These are phyloP conservation scores for Annona squamosa DNA, from an alignment of 164 flowering plant genomes.

Conservation along the genomic window DNA sequence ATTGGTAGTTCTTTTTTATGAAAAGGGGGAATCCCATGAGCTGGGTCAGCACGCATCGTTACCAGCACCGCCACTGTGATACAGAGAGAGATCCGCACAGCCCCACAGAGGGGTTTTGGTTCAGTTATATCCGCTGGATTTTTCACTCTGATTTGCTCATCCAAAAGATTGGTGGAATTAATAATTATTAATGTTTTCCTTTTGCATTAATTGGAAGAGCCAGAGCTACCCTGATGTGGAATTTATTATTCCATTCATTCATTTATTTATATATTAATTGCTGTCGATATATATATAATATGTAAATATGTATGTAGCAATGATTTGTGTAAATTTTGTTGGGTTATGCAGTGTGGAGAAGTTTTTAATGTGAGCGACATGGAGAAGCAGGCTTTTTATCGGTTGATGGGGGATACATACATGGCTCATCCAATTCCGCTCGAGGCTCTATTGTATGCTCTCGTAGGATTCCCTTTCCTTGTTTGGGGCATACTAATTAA, in stretches of 20 bases:
- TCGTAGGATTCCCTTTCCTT: slow-evolving; percentile 73
- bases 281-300: no score
- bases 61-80: slow-evolving; percentile 77
- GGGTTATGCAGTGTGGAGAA: slow-evolving; percentile 52
- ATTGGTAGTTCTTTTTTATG: background rate
- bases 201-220: no score
- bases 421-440: slow-evolving; percentile 60
- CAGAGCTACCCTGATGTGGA: no score
- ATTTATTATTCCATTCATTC: no score
- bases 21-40: slow-evolving; percentile 74
- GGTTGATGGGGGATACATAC: slow-evolving; percentile 54
- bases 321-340: slow-evolving; percentile 2
- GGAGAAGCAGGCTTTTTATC: slow-evolving; percentile 68
- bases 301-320: no score
- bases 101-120: slow-evolving; percentile 85
- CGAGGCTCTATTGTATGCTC: slow-evolving; percentile 45
- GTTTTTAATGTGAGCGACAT: slow-evolving; percentile 66
- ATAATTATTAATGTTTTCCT: no score
- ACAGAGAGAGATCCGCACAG: slow-evolving; percentile 87
- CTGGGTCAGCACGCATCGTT: slow-evolving; percentile 92
- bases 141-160: slow-evolving; percentile 42
- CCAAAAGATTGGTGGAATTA: slow-evolving; percentile 34
- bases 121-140: slow-evolving; percentile 81
- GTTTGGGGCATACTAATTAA: slow-evolving; percentile 86
- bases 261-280: no score